Evolutionary conservation across 257 asterid species (phyloP).

Genomic region (Voacanga thouarsii): DNA sequence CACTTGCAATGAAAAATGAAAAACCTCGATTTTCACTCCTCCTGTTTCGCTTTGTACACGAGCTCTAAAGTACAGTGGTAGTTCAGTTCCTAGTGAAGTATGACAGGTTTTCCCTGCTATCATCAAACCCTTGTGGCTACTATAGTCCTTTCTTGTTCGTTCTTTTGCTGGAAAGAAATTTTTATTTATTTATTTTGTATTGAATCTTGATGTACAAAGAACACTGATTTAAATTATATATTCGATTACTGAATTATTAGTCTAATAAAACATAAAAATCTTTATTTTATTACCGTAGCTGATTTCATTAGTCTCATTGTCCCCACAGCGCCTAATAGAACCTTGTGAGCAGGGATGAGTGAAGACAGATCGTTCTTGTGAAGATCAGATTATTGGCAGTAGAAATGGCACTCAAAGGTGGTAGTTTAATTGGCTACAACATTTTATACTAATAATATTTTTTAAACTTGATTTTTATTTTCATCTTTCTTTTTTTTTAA

Average conservation of each 20-base stretch:
- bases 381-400: too few species aligned
- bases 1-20: too few species aligned
- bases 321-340: neutral
- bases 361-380: neutral
- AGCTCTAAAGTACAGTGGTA: neutral
- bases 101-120: neutral
- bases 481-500: too few species aligned
- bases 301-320: neutral
- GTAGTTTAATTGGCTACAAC: too few species aligned
- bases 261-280: neutral
- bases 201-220: too few species aligned
- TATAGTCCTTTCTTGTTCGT: neutral
- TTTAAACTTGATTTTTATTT: too few species aligned
- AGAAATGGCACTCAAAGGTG: too few species aligned
- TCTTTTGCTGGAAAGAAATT: too few species aligned
- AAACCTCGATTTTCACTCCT: neutral
- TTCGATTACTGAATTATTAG: too few species aligned
- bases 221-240: too few species aligned
- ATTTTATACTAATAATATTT: too few species aligned
- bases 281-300: neutral
- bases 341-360: neutral
- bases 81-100: neutral
- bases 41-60: neutral
- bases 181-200: too few species aligned
- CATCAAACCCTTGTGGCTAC: neutral